Percentiles rank a stretch among this genome's conserved stretches.
These are phyloP conservation scores for Mycena metata DNA, from an alignment of 768 basidiomycete genomes.

Conservation along the genomic window DNA sequence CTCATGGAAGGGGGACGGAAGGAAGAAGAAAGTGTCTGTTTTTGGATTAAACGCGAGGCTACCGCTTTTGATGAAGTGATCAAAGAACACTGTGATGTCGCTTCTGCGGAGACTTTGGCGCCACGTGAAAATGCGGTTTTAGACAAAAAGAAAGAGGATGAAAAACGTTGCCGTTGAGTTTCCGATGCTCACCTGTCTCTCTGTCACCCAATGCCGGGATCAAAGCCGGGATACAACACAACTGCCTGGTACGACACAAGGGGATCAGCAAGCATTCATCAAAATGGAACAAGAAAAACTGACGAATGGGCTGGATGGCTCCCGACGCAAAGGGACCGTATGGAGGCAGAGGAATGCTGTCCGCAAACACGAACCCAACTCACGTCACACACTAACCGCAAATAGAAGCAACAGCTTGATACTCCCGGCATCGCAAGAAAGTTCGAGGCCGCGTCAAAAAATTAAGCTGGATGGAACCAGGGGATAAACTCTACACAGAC, in stretches of 20 bases:
- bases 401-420: slow-evolving; percentile 1
- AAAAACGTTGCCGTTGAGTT: neutral
- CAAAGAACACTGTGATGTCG: slow-evolving; percentile 12
- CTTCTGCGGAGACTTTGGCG: neutral
- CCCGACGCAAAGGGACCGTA: slow-evolving; percentile 2
- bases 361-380: neutral
- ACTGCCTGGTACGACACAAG: too few species aligned
- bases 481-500: too few species aligned
- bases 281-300: too few species aligned
- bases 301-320: neutral
- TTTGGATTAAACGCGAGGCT: slow-evolving; percentile 30
- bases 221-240: too few species aligned
- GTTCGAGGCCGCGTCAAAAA: too few species aligned
- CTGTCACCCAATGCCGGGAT: too few species aligned
- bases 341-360: slow-evolving; percentile 9
- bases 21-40: slow-evolving; percentile 19
- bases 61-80: slow-evolving; percentile 26
- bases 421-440: neutral
- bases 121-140: slow-evolving; percentile 7
- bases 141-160: neutral
- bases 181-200: too few species aligned
- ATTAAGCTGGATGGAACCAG: too few species aligned
- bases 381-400: neutral
- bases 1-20: slow-evolving; percentile 28
- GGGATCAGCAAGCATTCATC: too few species aligned